A percentile compares a stretch with the other conserved stretches of the same genome.
Evolutionary conservation across 495 filamentous ascomycete genomes (phyloP).

Genomic region (Penicillium paxilli): DNA sequence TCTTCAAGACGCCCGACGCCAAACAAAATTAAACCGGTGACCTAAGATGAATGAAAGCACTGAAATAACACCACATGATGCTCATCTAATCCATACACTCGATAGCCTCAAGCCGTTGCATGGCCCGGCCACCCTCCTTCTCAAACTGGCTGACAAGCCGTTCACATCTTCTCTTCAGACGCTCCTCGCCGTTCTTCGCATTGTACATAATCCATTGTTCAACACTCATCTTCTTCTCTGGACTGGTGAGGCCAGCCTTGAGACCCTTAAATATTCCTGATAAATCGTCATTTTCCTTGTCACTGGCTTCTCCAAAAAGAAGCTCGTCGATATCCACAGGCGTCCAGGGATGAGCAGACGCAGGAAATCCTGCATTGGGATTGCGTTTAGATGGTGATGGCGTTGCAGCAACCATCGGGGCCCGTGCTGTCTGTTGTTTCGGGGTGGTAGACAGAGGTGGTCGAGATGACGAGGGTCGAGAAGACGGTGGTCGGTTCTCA

Average conservation of each 20-base stretch:
- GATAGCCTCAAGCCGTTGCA: slow-evolving; percentile 75
- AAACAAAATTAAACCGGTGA: not conserved
- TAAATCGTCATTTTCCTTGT: slow-evolving; percentile 57
- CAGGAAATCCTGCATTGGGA: slow-evolving; percentile 52
- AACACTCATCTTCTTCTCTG: slow-evolving; percentile 86
- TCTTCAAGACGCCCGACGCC: slow-evolving; percentile 24
- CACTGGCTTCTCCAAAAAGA: slow-evolving; percentile 43
- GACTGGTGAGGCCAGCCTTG: slow-evolving; percentile 63
- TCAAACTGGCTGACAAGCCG: slow-evolving; percentile 77
- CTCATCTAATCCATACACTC: slow-evolving; percentile 48
- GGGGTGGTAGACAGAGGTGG: slow-evolving; percentile 37
- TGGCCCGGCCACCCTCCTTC: slow-evolving; percentile 73
- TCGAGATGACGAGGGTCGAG: slow-evolving; percentile 47
- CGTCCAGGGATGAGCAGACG: slow-evolving; percentile 68
- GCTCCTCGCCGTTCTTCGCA: slow-evolving; percentile 75
- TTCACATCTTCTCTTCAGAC: slow-evolving; percentile 78
- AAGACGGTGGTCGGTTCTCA: slow-evolving; percentile 73
- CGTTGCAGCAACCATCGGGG: slow-evolving; percentile 55
- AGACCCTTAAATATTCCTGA: slow-evolving; percentile 41
- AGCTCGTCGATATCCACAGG: slow-evolving; percentile 68
- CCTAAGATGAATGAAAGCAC: slow-evolving; percentile 15
- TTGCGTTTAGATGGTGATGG: slow-evolving; percentile 72
- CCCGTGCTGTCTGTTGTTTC: slow-evolving; percentile 34
- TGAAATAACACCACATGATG: slow-evolving; percentile 9
- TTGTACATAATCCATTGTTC: slow-evolving; percentile 89